These are phyloP conservation scores for Pythium dissimile DNA, from an alignment of 352 stramenopile species.

Conservation along the genomic window DNA sequence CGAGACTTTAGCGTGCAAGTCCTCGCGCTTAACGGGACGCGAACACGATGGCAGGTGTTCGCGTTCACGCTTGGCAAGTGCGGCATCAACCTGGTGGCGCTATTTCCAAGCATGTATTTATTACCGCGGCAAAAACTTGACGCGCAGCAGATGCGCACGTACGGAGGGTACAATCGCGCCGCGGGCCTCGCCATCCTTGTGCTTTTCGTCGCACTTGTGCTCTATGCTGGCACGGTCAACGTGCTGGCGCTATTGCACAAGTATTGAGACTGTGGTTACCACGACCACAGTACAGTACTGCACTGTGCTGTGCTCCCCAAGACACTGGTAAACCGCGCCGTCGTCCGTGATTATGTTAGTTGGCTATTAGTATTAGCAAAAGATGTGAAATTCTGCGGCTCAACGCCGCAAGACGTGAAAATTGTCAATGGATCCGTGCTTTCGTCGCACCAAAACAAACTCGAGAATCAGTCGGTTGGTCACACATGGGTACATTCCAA, in stretches of 20 bases:
- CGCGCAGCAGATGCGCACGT: constrained; percentile 30
- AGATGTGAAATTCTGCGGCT: too few species aligned
- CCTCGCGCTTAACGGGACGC: constrained; percentile 4
- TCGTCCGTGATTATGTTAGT: too few species aligned
- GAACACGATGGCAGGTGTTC: constrained; percentile 14
- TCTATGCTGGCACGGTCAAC: constrained; percentile 22
- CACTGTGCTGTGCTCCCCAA: too few species aligned
- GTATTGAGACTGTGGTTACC: constrained; percentile 16
- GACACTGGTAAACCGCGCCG: too few species aligned
- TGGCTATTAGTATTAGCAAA: too few species aligned
- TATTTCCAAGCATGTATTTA: constrained; percentile 32
- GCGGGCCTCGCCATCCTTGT: constrained; percentile 22
- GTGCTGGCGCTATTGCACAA: constrained; percentile 23
- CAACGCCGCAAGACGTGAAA: background rate
- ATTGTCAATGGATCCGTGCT: background rate
- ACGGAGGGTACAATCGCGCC: constrained; percentile 22
- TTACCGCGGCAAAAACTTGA: constrained; percentile 30
- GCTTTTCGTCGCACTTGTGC: constrained; percentile 19
- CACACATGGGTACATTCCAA: too few species aligned
- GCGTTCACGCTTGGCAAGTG: constrained; percentile 21
- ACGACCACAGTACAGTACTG: too few species aligned
- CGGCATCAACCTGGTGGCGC: constrained; percentile 22
- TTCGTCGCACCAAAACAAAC: background rate
- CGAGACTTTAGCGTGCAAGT: constrained; percentile 30
- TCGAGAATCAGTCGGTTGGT: too few species aligned